A percentile compares a stretch with the other conserved stretches of the same genome.
Evolutionary conservation across 2,329 filamentous ascomycete genomes (phyloP).

Genomic region (Falciphora oryzae): DNA sequence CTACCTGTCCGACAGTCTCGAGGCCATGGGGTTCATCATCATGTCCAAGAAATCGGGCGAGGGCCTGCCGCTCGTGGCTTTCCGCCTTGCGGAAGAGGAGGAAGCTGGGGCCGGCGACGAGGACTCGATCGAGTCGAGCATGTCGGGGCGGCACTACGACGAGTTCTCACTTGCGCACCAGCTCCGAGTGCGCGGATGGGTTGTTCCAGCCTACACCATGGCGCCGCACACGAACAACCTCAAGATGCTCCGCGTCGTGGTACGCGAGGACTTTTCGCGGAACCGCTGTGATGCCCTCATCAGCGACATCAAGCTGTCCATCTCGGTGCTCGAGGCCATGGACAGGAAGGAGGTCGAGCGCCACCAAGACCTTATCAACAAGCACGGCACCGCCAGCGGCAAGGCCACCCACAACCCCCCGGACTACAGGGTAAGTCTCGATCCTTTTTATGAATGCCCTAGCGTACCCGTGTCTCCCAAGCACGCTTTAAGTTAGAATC

Average conservation of each 20-base stretch:
- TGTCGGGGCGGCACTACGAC: constrained; percentile 47
- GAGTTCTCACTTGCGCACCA: constrained; percentile 80
- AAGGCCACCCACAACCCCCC: constrained; percentile 47
- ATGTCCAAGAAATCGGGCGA: constrained; percentile 74
- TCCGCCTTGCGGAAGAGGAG: constrained; percentile 61
- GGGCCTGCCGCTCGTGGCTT: constrained; percentile 85
- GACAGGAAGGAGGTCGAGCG: constrained; percentile 65
- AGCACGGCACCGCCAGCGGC: constrained; percentile 46
- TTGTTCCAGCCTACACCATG: constrained; percentile 96
- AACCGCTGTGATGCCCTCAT: constrained; percentile 75
- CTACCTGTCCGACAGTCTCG: constrained; percentile 70
- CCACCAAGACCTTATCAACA: constrained; percentile 60
- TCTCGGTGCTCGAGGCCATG: constrained; percentile 66
- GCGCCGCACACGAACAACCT: constrained; percentile 76
- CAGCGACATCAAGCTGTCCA: constrained; percentile 69
- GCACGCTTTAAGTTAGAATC: neutral
- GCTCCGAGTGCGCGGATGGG: constrained; percentile 82
- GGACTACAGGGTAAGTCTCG: constrained; percentile 40
- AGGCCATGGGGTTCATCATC: constrained; percentile 75
- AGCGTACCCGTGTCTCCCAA: neutral
- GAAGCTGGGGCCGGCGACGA: constrained; percentile 31
- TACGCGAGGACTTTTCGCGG: constrained; percentile 86
- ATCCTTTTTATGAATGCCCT: constrained; percentile 9
- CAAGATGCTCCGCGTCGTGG: constrained; percentile 89
- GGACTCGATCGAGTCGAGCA: neutral